Conservation (phyloP, 352 stramenopile species). For the Saprolegnia parasitica region DNA sequence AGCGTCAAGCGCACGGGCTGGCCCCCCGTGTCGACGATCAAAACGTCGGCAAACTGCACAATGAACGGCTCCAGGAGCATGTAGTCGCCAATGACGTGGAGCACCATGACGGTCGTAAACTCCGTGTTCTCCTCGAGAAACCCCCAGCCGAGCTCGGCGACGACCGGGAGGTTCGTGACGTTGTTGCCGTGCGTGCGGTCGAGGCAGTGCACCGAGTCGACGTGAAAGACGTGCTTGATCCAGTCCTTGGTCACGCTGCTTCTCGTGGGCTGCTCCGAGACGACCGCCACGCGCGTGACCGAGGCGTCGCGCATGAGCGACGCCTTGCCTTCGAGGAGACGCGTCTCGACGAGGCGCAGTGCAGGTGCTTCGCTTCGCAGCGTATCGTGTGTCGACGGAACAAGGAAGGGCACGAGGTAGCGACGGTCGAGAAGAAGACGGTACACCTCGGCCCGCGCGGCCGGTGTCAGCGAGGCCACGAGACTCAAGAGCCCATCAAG, state of each 20-base stretch:
- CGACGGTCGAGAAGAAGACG: conserved; percentile 3
- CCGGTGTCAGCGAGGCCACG: background rate
- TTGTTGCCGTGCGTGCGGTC: background rate
- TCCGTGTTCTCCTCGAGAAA: background rate
- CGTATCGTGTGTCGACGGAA: background rate
- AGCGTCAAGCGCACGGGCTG: background rate
- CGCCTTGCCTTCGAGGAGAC: background rate
- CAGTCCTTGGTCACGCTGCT: background rate
- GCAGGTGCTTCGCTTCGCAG: background rate
- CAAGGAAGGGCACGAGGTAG: conserved; percentile 2
- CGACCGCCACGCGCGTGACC: background rate
- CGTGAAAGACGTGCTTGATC: background rate
- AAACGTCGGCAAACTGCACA: background rate
- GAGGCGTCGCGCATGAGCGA: conserved; percentile 1
- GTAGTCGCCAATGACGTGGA: conserved; percentile 12
- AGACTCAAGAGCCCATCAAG: background rate
- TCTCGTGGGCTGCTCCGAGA: background rate
- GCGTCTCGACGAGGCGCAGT: background rate
- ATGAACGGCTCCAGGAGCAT: background rate
- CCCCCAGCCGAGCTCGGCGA: background rate
- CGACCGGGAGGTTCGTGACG: background rate
- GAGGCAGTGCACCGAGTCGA: conserved; percentile 5
- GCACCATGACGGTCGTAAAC: conserved; percentile 3
- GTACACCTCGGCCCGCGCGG: background rate
- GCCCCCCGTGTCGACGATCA: background rate